These are phyloP conservation scores for Exophiala mesophila DNA, from an alignment of 2,329 filamentous ascomycete genomes.

Conservation along the genomic window DNA sequence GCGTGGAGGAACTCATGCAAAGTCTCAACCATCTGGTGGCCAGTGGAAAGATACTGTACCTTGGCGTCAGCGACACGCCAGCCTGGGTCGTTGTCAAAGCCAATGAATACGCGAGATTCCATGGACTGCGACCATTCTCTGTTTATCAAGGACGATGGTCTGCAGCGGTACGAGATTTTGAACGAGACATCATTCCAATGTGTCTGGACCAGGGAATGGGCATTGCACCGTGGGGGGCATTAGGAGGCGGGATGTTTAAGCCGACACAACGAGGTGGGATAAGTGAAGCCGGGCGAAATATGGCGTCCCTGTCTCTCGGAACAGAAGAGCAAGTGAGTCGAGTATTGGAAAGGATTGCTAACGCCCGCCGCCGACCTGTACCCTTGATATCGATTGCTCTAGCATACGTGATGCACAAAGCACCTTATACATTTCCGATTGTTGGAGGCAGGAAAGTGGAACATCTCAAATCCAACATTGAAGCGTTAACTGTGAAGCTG, in stretches of 20 bases:
- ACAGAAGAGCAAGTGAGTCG: slow-evolving; percentile 21
- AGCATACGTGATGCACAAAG: slow-evolving; percentile 62
- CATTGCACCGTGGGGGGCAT: slow-evolving; percentile 50
- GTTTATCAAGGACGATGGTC: slow-evolving; percentile 66
- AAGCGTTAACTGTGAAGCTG: slow-evolving; percentile 59
- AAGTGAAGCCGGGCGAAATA: slow-evolving; percentile 27
- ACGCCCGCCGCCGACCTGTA: slow-evolving; percentile 13
- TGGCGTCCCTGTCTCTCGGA: slow-evolving; percentile 11
- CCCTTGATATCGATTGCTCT: slow-evolving; percentile 34
- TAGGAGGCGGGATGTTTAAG: slow-evolving; percentile 49
- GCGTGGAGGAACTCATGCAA: slow-evolving; percentile 64
- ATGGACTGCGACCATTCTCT: slow-evolving; percentile 65
- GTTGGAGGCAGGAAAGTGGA: slow-evolving; percentile 65
- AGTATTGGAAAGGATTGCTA: slow-evolving; percentile 23
- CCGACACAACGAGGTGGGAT: slow-evolving; percentile 33
- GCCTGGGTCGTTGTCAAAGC: slow-evolving; percentile 56
- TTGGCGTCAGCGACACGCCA: slow-evolving; percentile 64
- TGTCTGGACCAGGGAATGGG: slow-evolving; percentile 58
- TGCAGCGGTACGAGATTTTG: slow-evolving; percentile 58
- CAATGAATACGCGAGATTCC: slow-evolving; percentile 58
- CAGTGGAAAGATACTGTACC: slow-evolving; percentile 60
- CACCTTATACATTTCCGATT: slow-evolving; percentile 68
- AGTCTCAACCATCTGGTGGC: slow-evolving; percentile 57
- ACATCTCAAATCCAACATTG: slow-evolving; percentile 66
- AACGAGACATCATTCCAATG: slow-evolving; percentile 68